Base-by-base conservation (phyloP, 176 grass and related monocot genomes). In the Phragmites australis region DNA sequence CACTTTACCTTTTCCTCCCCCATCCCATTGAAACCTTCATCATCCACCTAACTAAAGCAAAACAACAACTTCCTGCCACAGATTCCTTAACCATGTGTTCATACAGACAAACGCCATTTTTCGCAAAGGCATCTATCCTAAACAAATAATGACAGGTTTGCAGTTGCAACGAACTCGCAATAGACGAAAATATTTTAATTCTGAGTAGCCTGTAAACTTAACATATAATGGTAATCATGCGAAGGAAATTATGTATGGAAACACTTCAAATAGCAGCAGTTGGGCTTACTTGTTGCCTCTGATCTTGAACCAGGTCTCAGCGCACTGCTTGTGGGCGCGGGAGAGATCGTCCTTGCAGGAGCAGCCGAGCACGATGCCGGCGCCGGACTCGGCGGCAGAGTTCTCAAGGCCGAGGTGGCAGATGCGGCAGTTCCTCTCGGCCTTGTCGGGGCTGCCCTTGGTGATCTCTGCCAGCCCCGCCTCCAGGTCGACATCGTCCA, bases 221-320 rank as follows among this genome's bases (percentile, higher is more conserved):
- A 39, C 69, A 75, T n/a, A 22, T 54, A 68, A 47, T 45, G 26
- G 62, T 34, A 72, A 26, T 30, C 18, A 39, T 47, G n/a, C 56
- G 32, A 65, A 30, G 53, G 25, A 9, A 48, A 73, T 10, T 19
- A 6, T 71, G 77, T 23, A 47, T 48, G 54, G 64, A 76, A 63
- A n/a, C n/a, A n/a, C n/a, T n/a, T n/a, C n/a, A n/a, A n/a, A 34
- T 46, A 69, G 45, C 32, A 73, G 31, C 31, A 67, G 68, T 50
- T 46, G 80, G 21, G 56, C 88, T 93, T 89, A 99, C 97, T 89
- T 99, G 93, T 96, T 99, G 79, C 93, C 97, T 82, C 89, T 99
- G 87, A 99, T 99, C 83, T 99, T 99, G 85, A 99, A 99, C 97
- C 97, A 99, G 11, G 97, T 99, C 87, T 99, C 97, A 10, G 97